Conservation (phyloP, 108 stramenopile genomes). For the Epipyxis sp. region DNA sequence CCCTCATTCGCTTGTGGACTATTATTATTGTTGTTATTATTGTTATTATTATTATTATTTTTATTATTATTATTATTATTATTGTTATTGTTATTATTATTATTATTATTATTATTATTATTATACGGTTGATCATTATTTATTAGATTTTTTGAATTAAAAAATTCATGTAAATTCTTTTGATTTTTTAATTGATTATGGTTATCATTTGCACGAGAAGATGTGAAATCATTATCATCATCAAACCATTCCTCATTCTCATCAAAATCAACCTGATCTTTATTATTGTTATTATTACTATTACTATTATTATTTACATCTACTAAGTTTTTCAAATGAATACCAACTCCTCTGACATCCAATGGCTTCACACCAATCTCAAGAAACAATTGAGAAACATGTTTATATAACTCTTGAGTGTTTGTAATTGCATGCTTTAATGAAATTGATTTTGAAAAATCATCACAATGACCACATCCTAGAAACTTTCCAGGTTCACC, state of each 20-base stretch:
- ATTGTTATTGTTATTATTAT: neutral
- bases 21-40: neutral
- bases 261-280: too few relatives aligned
- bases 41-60: neutral
- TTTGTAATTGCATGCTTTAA: neutral
- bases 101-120: neutral
- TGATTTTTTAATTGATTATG: too few relatives aligned
- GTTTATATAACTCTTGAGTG: neutral
- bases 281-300: too few relatives aligned
- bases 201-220: too few relatives aligned
- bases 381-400: neutral
- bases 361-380: neutral
- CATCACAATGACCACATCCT: constrained; percentile 80
- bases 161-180: too few relatives aligned
- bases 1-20: neutral
- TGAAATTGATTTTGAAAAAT: constrained; percentile 61
- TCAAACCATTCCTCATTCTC: too few relatives aligned
- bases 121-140: neutral
- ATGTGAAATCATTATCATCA: too few relatives aligned
- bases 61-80: neutral
- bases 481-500: constrained; percentile 70
- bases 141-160: too few relatives aligned
- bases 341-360: neutral
- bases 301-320: too few relatives aligned
- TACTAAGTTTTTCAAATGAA: constrained; percentile 28